These are phyloP conservation scores for Lecanoromycetidae sp. DNA, from an alignment of 2,329 filamentous ascomycete species.

Conservation along the genomic window DNA sequence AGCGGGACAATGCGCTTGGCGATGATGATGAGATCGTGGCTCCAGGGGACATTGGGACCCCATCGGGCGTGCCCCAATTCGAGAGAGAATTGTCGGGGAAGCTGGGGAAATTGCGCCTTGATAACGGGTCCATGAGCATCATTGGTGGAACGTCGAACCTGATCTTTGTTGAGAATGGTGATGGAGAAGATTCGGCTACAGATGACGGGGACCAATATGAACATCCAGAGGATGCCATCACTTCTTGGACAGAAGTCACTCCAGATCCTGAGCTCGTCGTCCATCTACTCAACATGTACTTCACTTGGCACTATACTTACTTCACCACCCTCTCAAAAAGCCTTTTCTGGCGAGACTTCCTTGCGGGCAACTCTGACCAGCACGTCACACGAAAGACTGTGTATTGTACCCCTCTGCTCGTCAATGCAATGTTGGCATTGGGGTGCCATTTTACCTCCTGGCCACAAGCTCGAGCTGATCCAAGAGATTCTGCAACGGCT, in stretches of 20 bases:
- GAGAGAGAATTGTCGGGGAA: slow-evolving; percentile 80
- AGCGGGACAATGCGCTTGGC: slow-evolving; percentile 37
- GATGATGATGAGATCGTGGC: slow-evolving; percentile 27
- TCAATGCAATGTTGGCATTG: slow-evolving; percentile 86
- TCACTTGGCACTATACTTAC: slow-evolving; percentile 94
- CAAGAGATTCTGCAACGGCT: slow-evolving; percentile 68
- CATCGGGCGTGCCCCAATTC: slow-evolving; percentile 34
- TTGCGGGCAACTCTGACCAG: slow-evolving; percentile 51
- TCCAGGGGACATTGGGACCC: slow-evolving; percentile 30
- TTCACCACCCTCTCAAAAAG: slow-evolving; percentile 82
- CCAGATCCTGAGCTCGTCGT: slow-evolving; percentile 64
- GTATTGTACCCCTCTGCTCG: slow-evolving; percentile 79
- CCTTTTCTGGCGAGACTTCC: slow-evolving; percentile 77
- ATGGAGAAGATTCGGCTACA: slow-evolving; percentile 34
- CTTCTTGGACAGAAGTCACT: slow-evolving; percentile 80
- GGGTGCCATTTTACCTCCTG: slow-evolving; percentile 86
- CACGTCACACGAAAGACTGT: slow-evolving; percentile 42
- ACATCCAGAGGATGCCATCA: slow-evolving; percentile 55
- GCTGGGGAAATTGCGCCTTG: slow-evolving; percentile 81
- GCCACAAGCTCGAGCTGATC: slow-evolving; percentile 56
- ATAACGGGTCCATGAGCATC: slow-evolving; percentile 78
- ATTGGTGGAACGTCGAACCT: slow-evolving; percentile 91
- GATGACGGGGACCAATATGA: slow-evolving; percentile 37
- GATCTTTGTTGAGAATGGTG: slow-evolving; percentile 56
- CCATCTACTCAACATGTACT: slow-evolving; percentile 94